phyloP scores from a whole-genome alignment of 768 basidiomycete species.

The Tulasnella sp. region DNA sequence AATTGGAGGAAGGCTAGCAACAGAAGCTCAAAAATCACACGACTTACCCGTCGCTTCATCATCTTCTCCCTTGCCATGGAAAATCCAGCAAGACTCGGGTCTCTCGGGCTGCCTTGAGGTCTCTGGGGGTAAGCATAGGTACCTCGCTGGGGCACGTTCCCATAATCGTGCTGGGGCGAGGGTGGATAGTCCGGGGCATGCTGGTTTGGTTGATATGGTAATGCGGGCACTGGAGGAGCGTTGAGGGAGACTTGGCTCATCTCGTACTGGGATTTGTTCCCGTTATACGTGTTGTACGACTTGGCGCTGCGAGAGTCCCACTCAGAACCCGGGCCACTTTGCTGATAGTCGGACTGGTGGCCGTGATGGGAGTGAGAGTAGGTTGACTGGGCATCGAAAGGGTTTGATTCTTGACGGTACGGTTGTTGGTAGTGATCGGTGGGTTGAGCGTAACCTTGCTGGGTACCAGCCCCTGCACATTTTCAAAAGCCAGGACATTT shows the following conservation, averaged over 20 bases:
- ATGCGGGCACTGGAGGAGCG: constrained; percentile 54
- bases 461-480: constrained; percentile 20
- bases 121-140: constrained; percentile 21
- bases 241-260: constrained; percentile 48
- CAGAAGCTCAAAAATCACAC: constrained; percentile 15
- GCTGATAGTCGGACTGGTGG: not conserved
- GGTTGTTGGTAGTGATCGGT: constrained; percentile 12
- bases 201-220: constrained; percentile 44
- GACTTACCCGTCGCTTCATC: constrained; percentile 60
- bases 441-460: constrained; percentile 14
- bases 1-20: constrained; percentile 28
- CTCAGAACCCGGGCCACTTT: constrained; percentile 34
- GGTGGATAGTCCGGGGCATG: not conserved
- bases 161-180: constrained; percentile 1
- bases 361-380: constrained; percentile 1
- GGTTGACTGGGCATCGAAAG: constrained; percentile 24
- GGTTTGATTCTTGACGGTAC: constrained; percentile 18
- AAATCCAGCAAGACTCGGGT: constrained; percentile 49
- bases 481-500: constrained; percentile 5
- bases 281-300: constrained; percentile 54
- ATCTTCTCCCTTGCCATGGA: constrained; percentile 70
- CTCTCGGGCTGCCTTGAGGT: not conserved
- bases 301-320: constrained; percentile 45
- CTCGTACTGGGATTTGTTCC: constrained; percentile 52
- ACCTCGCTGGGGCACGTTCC: not conserved